Evolutionary conservation across 768 basidiomycete species (phyloP), one percentile per base, ranked within the genome.

Genomic region (Rhodotorula kratochvilovae): DNA sequence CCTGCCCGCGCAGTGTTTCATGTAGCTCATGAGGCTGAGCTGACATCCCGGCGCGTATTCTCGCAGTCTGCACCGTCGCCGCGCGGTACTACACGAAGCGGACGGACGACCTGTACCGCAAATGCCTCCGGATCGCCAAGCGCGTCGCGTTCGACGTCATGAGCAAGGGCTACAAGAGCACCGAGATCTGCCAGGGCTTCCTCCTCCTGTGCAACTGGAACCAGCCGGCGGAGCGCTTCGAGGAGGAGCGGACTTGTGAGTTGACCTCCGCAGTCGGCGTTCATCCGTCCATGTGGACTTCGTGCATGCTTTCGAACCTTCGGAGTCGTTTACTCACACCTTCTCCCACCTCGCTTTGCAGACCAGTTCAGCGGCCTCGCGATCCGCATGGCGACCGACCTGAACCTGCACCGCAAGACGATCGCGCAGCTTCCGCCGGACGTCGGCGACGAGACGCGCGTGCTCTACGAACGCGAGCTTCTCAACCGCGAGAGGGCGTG

Each of bases 401-500:
- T 99, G 45, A 98, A 97, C 79, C 81, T 99, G 66, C 94, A 98
- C 79, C 88, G 94, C 65, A 94, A 95, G 79, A 89, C 89, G 15
- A 83, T 82, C 29, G 79, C 81, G 46, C 84, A 81, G 82, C 31
- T 86, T 83, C 73, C 83, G 42, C 71, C 84, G 33, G 89, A 91
- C 70, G 87, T 88, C 2, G 83, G 88, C n/a, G 92, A 94, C 78
- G 90, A 76, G 88, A 45, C 85, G 85, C 63, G 86, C 88, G 33
- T 86, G 90, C 63, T 91, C 90, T 77, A 80, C 85, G 68, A 71
- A 31, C 59, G 61, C 21, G 90, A 98, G 82, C 87, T 96, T 21
- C 88, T 90, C 81, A 99, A 97, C 80, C 87, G 96, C 56, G 94
- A 98, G 81, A 83, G 96, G 59, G 92, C 92, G 16, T 99, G 96